phyloP scores from a whole-genome alignment of 176 grass and related monocot genomes.

The Eleusine indica region DNA sequence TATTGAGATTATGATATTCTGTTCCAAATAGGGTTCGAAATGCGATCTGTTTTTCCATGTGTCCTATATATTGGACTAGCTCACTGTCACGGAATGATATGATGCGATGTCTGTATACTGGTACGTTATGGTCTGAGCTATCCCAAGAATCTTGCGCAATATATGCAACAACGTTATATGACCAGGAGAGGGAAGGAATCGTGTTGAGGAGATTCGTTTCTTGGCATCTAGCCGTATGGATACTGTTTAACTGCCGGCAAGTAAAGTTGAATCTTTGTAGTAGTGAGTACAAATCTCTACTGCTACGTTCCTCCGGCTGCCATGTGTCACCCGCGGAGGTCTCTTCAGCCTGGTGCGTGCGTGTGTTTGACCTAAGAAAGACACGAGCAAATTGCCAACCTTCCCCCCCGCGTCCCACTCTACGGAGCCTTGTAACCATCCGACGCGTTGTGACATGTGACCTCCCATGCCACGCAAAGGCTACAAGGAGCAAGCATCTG shows the following conservation, averaged over 20 bases:
- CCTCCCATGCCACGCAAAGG: not conserved
- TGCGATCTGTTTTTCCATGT: not conserved
- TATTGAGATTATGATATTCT: no score
- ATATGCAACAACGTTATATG: no score
- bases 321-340: not conserved
- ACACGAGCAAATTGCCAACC: conserved; percentile 8
- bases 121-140: not conserved
- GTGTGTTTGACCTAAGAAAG: not conserved
- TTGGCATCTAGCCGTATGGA: no score
- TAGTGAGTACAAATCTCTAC: no score
- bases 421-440: not conserved
- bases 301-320: not conserved
- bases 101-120: not conserved
- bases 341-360: not conserved
- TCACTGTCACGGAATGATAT: not conserved
- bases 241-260: no score
- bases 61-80: no score
- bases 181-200: no score
- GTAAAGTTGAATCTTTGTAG: no score
- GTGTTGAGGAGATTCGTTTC: no score
- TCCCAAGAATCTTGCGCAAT: not conserved
- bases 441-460: not conserved
- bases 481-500: not conserved
- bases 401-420: not conserved
- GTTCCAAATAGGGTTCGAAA: no score